Percentiles rank a stretch among this genome's conserved stretches.
phyloP scores from a whole-genome alignment of 257 asterid species.

The Craterostigma plantagineum region DNA sequence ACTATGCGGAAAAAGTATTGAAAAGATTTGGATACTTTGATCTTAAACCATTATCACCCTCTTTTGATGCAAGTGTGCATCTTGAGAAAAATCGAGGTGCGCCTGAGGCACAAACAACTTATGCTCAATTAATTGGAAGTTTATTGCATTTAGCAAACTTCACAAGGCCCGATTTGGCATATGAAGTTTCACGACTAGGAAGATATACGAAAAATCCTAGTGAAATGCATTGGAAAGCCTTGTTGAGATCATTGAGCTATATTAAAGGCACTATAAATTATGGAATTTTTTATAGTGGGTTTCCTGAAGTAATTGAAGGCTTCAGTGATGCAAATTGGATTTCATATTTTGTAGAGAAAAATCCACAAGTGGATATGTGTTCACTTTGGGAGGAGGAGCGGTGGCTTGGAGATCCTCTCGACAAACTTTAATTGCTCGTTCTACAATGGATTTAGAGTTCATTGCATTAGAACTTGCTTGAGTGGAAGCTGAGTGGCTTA shows the following conservation, averaged over 20 bases:
- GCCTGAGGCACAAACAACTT: neutral
- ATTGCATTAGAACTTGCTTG: no score
- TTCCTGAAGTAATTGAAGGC: neutral
- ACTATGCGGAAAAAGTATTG: neutral
- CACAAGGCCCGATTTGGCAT: neutral
- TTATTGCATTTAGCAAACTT: constrained; percentile 3
- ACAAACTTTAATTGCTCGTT: neutral
- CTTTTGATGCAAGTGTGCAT: neutral
- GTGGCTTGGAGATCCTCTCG: neutral
- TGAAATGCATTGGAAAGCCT: neutral
- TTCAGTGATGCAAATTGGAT: neutral
- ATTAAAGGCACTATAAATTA: neutral
- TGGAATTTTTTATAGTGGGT: constrained; percentile 1
- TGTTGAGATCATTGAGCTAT: neutral
- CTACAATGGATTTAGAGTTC: neutral
- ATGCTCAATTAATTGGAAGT: constrained; percentile 3
- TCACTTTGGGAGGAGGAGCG: neutral
- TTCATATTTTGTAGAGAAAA: neutral
- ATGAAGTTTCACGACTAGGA: neutral
- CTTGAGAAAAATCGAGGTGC: constrained; percentile 1
- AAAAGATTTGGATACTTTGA: constrained; percentile 1
- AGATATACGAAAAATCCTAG: constrained; percentile 1
- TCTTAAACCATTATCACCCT: neutral
- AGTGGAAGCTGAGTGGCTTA: no score
- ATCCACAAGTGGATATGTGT: neutral